Evolutionary conservation across 768 basidiomycete species (phyloP).

Genomic region (Tulasnella sp.): DNA sequence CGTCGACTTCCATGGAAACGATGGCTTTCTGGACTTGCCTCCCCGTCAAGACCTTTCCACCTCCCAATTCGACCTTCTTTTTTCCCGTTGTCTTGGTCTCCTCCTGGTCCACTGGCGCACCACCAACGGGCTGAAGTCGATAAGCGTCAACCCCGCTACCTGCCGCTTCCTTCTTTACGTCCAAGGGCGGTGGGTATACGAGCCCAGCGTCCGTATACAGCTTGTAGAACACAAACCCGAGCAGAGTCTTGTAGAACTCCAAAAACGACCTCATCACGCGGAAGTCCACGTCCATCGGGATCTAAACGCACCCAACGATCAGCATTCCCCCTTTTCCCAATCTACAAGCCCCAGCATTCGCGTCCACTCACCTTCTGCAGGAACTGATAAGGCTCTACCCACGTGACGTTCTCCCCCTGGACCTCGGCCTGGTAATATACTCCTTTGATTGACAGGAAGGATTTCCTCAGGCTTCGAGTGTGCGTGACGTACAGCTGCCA

Average conservation of each 20-base stretch:
- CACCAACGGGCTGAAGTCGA: constrained; percentile 31
- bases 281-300: constrained; percentile 91
- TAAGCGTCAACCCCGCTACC: constrained; percentile 87
- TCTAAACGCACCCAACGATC: constrained; percentile 33
- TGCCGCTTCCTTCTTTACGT: constrained; percentile 67
- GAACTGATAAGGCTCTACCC: constrained; percentile 97
- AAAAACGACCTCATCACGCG: constrained; percentile 97
- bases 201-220: constrained; percentile 91
- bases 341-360: neutral
- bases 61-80: constrained; percentile 28
- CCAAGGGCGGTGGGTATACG: constrained; percentile 90
- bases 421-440: constrained; percentile 96
- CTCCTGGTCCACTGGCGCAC: constrained; percentile 17
- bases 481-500: constrained; percentile 97
- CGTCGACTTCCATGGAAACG: constrained; percentile 27
- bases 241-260: constrained; percentile 92
- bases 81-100: constrained; percentile 24
- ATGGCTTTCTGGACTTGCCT: constrained; percentile 43
- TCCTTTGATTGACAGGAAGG: constrained; percentile 95
- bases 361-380: constrained; percentile 65
- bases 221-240: constrained; percentile 95
- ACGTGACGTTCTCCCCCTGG: constrained; percentile 84
- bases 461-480: constrained; percentile 69
- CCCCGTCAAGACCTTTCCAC: constrained; percentile 38
- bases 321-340: neutral